These are phyloP conservation scores for Pyrenophora seminiperda DNA, from an alignment of 2,329 filamentous ascomycete species.

Conservation along the genomic window DNA sequence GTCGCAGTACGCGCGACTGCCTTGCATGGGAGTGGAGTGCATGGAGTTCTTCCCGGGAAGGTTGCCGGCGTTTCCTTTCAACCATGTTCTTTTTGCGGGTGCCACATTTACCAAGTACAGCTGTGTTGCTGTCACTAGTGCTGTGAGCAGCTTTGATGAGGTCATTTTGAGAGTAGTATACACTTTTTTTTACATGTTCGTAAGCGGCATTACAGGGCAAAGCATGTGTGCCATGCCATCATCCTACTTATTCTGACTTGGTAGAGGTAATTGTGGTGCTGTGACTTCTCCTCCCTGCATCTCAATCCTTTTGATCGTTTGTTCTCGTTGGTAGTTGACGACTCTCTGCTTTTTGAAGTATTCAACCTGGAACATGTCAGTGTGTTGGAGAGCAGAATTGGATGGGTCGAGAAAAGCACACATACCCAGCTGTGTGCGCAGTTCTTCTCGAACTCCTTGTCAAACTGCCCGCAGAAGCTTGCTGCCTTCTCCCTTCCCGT, in stretches of 20 bases:
- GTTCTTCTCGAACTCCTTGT: constrained; percentile 75
- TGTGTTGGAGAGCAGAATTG: not conserved
- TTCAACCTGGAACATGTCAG: constrained; percentile 67
- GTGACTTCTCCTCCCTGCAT: constrained; percentile 50
- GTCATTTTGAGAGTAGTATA: constrained; percentile 6
- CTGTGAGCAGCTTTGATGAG: not conserved
- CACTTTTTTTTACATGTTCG: constrained; percentile 17
- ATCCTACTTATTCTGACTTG: constrained; percentile 22
- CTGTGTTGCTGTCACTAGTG: no score
- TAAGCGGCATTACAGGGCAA: constrained; percentile 12
- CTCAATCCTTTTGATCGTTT: constrained; percentile 59
- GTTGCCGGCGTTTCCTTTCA: no score
- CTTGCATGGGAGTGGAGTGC: no score
- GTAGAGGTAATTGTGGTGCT: constrained; percentile 42
- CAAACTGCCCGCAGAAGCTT: constrained; percentile 64
- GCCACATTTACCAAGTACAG: no score
- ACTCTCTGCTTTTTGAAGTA: constrained; percentile 98
- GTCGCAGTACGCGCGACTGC: no score
- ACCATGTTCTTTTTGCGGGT: no score
- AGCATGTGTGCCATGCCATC: not conserved
- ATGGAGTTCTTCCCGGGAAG: no score
- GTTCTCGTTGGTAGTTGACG: constrained; percentile 85
- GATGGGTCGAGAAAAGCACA: constrained; percentile 22
- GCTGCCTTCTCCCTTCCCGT: constrained; percentile 56
- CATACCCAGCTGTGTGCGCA: constrained; percentile 91